These are phyloP conservation scores for Dendrobium nobile DNA, from an alignment of 106 monocot genomes.

Conservation along the genomic window DNA sequence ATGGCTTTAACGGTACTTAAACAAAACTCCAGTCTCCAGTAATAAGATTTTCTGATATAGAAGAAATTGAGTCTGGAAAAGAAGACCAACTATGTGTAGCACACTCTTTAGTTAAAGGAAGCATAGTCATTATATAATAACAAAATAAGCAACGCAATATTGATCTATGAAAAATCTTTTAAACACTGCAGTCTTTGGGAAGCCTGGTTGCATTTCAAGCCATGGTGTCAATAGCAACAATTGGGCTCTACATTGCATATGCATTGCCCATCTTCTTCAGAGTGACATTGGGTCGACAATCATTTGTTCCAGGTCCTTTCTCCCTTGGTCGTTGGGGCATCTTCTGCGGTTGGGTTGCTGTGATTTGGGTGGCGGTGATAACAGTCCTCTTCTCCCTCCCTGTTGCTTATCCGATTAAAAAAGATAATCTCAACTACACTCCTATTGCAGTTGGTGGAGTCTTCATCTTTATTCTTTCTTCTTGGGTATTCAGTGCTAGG, in stretches of 20 bases:
- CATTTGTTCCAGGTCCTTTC: conserved; percentile 64
- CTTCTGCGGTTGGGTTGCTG: conserved; percentile 55
- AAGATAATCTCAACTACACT: conserved; percentile 72
- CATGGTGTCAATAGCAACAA: conserved; percentile 33
- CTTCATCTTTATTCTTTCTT: conserved; percentile 31
- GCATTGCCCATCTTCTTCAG: conserved; percentile 67
- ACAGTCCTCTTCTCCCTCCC: conserved; percentile 82
- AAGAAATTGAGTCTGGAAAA: too few relatives aligned
- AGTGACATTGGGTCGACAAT: conserved; percentile 54
- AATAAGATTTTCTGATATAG: too few relatives aligned
- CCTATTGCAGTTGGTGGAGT: conserved; percentile 68
- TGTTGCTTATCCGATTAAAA: conserved; percentile 57
- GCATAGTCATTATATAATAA: too few relatives aligned
- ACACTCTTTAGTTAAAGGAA: too few relatives aligned
- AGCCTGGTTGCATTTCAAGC: conserved; percentile 36
- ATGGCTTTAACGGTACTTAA: conserved; percentile 70
- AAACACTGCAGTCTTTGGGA: conserved; percentile 27
- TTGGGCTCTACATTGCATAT: conserved; percentile 42
- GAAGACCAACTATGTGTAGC: too few relatives aligned
- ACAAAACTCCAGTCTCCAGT: too few relatives aligned
- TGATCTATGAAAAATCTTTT: too few relatives aligned
- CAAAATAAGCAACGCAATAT: too few relatives aligned
- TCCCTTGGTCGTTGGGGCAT: conserved; percentile 52
- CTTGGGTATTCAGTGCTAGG: conserved; percentile 58
- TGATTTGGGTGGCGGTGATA: conserved; percentile 67